phyloP scores from a whole-genome alignment of 2,329 filamentous ascomycete species.

The Alternaria metachromatica region DNA sequence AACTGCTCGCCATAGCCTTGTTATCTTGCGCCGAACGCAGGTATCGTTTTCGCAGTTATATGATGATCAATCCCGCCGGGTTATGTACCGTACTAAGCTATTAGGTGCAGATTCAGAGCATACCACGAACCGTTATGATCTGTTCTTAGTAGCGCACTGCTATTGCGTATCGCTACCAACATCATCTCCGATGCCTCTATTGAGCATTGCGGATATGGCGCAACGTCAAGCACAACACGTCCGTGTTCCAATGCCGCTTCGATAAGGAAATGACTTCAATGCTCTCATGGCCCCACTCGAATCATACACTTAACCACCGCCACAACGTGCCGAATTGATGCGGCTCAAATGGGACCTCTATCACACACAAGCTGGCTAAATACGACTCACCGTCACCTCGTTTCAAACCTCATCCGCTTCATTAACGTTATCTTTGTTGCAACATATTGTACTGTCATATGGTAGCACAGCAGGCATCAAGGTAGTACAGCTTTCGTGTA shows the following conservation, averaged over 20 bases:
- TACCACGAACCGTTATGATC: not conserved
- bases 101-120: not conserved
- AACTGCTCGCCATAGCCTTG: constrained; percentile 5
- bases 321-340: not conserved
- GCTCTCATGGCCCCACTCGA: not conserved
- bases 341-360: not conserved
- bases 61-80: not conserved
- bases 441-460: not conserved
- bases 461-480: not conserved
- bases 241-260: not conserved
- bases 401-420: too few species aligned
- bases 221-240: not conserved
- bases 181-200: not conserved
- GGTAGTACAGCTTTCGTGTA: not conserved
- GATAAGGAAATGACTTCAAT: not conserved
- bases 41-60: not conserved
- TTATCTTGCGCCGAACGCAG: constrained; percentile 1
- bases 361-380: not conserved
- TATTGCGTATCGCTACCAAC: not conserved
- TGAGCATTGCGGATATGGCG: not conserved
- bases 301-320: not conserved
- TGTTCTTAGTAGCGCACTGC: not conserved
- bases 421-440: not conserved
- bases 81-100: not conserved
- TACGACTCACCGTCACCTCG: not conserved